Conservation (phyloP, 192 early-diverging fungal genomes). For the Entomortierella lignicola region DNA sequence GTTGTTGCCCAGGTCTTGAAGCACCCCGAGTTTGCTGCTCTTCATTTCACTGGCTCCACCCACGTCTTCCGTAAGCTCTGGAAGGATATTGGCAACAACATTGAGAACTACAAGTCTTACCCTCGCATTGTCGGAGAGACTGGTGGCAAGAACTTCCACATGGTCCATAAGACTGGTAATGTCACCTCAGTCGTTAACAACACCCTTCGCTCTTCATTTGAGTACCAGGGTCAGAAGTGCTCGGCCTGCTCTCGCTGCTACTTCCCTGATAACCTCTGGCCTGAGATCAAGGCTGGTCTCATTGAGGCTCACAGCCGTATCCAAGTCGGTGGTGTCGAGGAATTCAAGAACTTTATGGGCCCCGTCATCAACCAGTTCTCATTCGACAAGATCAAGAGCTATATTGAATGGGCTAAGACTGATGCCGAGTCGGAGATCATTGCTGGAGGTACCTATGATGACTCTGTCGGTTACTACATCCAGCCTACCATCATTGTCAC, state of each 20-base stretch:
- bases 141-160: conserved; percentile 99
- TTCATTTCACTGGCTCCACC: conserved; percentile 97
- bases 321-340: conserved; percentile 86
- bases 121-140: conserved; percentile 99
- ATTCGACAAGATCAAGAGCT: conserved; percentile 93
- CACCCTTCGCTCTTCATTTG: conserved; percentile 93
- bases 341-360: conserved; percentile 87
- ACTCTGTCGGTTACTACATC: conserved; percentile 89
- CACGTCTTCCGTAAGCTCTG: conserved; percentile 93
- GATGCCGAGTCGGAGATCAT: conserved; percentile 83
- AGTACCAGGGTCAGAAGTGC: conserved; percentile 99
- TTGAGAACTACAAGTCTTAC: conserved; percentile 91
- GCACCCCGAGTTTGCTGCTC: conserved; percentile 92
- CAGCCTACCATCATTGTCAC: conserved; percentile 92
- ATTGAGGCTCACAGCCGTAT: conserved; percentile 77
- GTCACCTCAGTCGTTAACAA: conserved; percentile 83
- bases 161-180: conserved; percentile 87
- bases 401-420: conserved; percentile 83
- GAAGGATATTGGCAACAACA: conserved; percentile 91
- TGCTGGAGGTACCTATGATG: conserved; percentile 90
- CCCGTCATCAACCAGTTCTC: conserved; percentile 94
- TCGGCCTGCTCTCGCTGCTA: conserved; percentile 94
- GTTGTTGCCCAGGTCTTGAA: conserved; percentile 85
- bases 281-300: conserved; percentile 77
- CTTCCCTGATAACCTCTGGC: conserved; percentile 85